Conservation (phyloP, 2,329 filamentous ascomycete species). For the Aureobasidium lini region DNA sequence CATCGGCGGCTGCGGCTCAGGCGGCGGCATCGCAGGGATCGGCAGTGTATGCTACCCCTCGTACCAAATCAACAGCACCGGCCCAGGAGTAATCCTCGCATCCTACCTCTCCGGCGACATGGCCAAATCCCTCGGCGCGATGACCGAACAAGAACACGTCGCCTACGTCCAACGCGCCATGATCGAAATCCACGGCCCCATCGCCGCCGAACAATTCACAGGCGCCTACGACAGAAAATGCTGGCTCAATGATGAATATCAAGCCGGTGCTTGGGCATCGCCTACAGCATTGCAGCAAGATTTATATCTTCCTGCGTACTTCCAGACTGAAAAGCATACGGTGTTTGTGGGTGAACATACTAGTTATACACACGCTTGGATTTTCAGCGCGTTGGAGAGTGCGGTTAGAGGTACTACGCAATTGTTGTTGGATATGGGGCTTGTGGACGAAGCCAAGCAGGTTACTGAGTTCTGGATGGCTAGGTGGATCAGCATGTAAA, state of each 20-base stretch:
- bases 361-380: constrained; percentile 64
- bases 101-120: constrained; percentile 47
- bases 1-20: constrained; percentile 55
- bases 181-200: constrained; percentile 57
- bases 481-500: constrained; percentile 46
- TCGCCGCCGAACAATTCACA: constrained; percentile 55
- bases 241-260: constrained; percentile 56
- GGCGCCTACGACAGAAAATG: constrained; percentile 58
- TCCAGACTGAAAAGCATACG: constrained; percentile 60
- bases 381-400: constrained; percentile 59
- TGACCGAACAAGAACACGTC: constrained; percentile 54
- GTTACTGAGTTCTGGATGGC: constrained; percentile 61
- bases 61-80: constrained; percentile 57
- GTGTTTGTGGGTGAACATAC: constrained; percentile 47
- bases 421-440: constrained; percentile 54
- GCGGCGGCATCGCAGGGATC: constrained; percentile 54
- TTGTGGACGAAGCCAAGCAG: constrained; percentile 63
- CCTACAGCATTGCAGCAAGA: constrained; percentile 59
- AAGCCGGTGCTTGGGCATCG: constrained; percentile 55
- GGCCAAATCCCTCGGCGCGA: constrained; percentile 39
- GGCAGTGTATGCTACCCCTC: constrained; percentile 59
- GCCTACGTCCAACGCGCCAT: constrained; percentile 57
- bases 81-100: constrained; percentile 55
- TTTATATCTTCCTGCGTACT: constrained; percentile 65
- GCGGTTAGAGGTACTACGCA: constrained; percentile 59